Conservation (phyloP, 73 alveolate species). For the Paraurostyla sp. region DNA sequence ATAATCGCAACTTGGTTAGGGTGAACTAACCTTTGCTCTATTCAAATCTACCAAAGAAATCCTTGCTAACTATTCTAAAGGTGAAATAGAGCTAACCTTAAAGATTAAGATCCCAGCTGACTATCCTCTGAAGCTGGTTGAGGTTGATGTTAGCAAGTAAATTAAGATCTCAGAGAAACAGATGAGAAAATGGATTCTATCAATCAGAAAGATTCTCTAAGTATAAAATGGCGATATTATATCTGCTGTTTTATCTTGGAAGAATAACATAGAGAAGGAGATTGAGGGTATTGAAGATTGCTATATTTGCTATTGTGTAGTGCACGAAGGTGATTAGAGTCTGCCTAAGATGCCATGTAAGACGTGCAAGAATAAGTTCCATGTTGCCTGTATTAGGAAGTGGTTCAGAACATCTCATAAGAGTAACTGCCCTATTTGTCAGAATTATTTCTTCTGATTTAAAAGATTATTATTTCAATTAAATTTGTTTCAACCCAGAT, state of each 20-base stretch:
- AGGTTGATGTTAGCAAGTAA: constrained; percentile 78
- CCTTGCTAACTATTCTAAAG: constrained; percentile 71
- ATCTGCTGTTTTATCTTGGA: constrained; percentile 82
- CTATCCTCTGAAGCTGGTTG: constrained; percentile 78
- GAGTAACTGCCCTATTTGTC: constrained; percentile 90
- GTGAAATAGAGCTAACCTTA: constrained; percentile 75
- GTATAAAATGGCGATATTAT: constrained; percentile 79
- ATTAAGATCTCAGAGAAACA: constrained; percentile 77
- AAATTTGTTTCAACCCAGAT: too few relatives aligned
- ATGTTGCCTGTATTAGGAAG: constrained; percentile 84
- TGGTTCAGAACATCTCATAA: constrained; percentile 88
- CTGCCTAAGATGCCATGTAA: constrained; percentile 89
- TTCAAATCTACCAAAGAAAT: constrained; percentile 80
- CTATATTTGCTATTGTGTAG: constrained; percentile 82
- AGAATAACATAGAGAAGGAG: constrained; percentile 81
- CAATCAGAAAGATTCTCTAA: constrained; percentile 73
- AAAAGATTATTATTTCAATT: background rate
- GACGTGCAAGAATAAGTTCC: constrained; percentile 91
- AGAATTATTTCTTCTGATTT: constrained; percentile 86
- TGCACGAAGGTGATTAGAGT: constrained; percentile 77
- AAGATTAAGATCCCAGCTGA: constrained; percentile 78
- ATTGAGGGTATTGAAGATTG: constrained; percentile 90
- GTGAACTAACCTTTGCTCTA: constrained; percentile 59
- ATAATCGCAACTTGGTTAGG: constrained; percentile 51
- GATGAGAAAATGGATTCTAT: constrained; percentile 80